Percentiles rank a stretch among this genome's conserved stretches.
These are phyloP conservation scores for Diversispora epigaea DNA, from an alignment of 192 early-diverging fungal species.

Conservation along the genomic window DNA sequence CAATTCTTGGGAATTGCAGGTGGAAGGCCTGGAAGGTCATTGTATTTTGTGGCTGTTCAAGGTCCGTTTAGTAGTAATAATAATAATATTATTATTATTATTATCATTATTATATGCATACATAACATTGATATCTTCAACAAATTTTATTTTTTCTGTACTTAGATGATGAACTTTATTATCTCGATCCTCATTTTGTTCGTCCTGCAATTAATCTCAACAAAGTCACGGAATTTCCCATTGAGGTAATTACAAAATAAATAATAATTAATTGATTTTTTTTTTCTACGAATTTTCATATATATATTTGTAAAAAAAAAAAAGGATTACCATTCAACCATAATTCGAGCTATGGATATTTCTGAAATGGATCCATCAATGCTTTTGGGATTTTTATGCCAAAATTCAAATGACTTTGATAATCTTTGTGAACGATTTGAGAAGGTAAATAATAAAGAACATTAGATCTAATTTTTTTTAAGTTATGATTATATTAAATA, in stretches of 20 bases:
- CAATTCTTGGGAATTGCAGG: slow-evolving; percentile 49
- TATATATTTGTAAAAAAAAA: no score
- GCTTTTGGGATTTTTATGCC: slow-evolving; percentile 46
- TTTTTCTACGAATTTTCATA: no score
- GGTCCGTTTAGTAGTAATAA: no score
- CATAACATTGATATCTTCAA: no score
- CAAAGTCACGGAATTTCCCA: slow-evolving; percentile 30
- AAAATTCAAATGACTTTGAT: slow-evolving; percentile 33
- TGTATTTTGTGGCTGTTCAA: slow-evolving; percentile 46
- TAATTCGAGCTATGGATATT: slow-evolving; percentile 42
- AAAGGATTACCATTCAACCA: slow-evolving; percentile 45
- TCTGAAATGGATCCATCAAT: slow-evolving; percentile 45
- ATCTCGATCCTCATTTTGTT: slow-evolving; percentile 46
- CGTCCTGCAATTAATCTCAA: slow-evolving; percentile 38
- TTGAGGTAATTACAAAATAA: slow-evolving; percentile 28
- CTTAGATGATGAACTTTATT: slow-evolving; percentile 41
- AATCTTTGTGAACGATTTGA: slow-evolving; percentile 34
- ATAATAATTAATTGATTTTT: no score
- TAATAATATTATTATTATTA: no score
- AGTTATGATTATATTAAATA: neutral
- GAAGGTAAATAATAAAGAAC: neutral
- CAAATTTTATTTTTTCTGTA: no score
- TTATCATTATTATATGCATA: no score
- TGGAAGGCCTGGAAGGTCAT: slow-evolving; percentile 41
- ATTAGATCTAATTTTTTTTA: neutral